A percentile compares a stretch with the other conserved stretches of the same genome.
These are phyloP conservation scores for Chrysoporthe cubensis DNA, from an alignment of 2,329 filamentous ascomycete species.

Conservation along the genomic window DNA sequence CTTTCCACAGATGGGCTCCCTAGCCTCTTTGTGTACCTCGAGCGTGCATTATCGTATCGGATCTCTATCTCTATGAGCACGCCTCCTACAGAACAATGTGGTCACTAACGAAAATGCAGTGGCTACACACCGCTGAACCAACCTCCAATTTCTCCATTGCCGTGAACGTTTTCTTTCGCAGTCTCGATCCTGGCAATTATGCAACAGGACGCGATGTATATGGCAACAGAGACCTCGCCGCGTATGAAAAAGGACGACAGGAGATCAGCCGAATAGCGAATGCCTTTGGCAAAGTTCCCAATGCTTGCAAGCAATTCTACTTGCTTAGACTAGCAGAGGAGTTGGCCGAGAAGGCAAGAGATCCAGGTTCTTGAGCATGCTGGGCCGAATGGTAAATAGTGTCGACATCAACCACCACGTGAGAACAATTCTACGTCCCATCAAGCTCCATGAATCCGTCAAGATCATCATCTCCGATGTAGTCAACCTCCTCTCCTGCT, in stretches of 20 bases:
- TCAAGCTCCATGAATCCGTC: conserved; percentile 57
- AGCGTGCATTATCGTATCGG: background rate
- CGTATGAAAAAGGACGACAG: conserved; percentile 79
- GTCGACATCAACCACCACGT: background rate
- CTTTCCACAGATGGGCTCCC: background rate
- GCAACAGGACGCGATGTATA: conserved; percentile 81
- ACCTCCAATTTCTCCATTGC: conserved; percentile 67
- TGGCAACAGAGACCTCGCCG: conserved; percentile 82
- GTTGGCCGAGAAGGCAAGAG: conserved; percentile 42
- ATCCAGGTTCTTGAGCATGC: background rate
- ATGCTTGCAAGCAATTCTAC: conserved; percentile 75
- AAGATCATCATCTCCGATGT: conserved; percentile 56
- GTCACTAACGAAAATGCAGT: conserved; percentile 41
- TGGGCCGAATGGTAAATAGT: background rate
- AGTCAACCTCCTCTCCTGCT: conserved; percentile 44
- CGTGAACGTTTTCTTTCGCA: conserved; percentile 89
- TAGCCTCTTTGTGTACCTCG: background rate
- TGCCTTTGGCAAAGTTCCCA: conserved; percentile 67
- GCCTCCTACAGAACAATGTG: background rate
- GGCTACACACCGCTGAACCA: conserved; percentile 77
- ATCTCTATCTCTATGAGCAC: background rate
- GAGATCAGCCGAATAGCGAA: conserved; percentile 70
- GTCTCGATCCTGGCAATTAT: conserved; percentile 65
- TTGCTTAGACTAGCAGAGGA: conserved; percentile 72
- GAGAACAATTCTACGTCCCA: conserved; percentile 9